Base-by-base conservation (phyloP, 148 eudicot species). In the Camellia granthamiana region DNA sequence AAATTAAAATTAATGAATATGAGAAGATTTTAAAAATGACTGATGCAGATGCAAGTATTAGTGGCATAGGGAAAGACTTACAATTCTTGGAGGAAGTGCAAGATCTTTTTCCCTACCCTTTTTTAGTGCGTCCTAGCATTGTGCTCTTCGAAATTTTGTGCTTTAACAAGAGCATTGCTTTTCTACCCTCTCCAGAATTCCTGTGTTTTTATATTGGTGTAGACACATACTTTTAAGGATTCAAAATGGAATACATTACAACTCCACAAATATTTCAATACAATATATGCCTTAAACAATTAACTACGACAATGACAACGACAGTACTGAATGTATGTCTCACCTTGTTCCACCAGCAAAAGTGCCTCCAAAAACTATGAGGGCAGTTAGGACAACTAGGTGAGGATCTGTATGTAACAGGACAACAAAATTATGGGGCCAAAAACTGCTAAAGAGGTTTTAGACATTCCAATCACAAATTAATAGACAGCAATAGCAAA, bases 101-200 rank as follows among this genome's bases (percentile, higher is more conserved):
- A 96, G 93, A 88, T 96, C 99, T 80, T 92, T 89, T 80, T 97
- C 97, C 82, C 99, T 89, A 67, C 94, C 99, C 86, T 80, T 89
- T 23, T 80, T 93, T 96, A 21, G 98, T 93, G 82, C 98, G 97
- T 79, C 99, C 88, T 61, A 96, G 84, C 78, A 96, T 76, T 65
- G 91, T 84, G 79, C 84, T 88, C 81, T 88, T 91, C 83, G 93
- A 84, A 76, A 96, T 86, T 87, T 83, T 93, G 74, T 96, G 90
- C 78, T 88, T 96, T 69, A 96, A 83, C 88, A 96, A 83, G 84
- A 90, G 61, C 99, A 92, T 96, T 54, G 98, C 98, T 79, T 83
- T 84, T 82, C 80, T 79, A 21, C 98, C 98, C n/a, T 2, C 49
- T 42, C 83, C 82, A 59, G 8, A 4, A 78, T 88, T 89, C 79